Evolutionary conservation across 306 rosid species (phyloP).

Genomic region (Malus asiatica): DNA sequence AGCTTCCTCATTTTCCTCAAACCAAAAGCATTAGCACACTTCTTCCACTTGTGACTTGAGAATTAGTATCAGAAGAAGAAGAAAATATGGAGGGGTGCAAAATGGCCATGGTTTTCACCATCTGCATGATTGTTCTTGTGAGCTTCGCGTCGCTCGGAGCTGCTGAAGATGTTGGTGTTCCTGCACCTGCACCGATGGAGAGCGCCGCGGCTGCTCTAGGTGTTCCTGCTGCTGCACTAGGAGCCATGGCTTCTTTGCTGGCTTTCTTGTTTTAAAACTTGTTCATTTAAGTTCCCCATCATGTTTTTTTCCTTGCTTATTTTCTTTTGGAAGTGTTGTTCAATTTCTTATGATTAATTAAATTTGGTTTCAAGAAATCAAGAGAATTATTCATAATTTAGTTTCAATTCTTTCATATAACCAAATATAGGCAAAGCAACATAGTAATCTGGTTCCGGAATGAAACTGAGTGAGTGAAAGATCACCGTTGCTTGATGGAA

Average conservation of each 20-base stretch:
- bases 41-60: background rate
- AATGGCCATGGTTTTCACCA: conserved; percentile 29
- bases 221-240: conserved; percentile 29
- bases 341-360: background rate
- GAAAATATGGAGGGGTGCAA: conserved; percentile 17
- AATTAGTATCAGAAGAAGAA: background rate
- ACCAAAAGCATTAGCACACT: background rate
- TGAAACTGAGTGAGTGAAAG: background rate
- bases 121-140: conserved; percentile 36
- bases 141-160: conserved; percentile 22
- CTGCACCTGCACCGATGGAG: conserved; percentile 59
- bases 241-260: conserved; percentile 30
- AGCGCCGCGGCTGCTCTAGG: conserved; percentile 27
- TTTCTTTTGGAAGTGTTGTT: background rate
- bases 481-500: conserved; percentile 57
- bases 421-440: background rate
- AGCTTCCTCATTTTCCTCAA: background rate
- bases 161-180: conserved; percentile 32
- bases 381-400: background rate
- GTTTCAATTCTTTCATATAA: background rate
- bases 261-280: conserved; percentile 40
- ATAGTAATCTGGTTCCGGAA: background rate
- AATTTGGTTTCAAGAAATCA: background rate
- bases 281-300: background rate
- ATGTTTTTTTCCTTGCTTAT: background rate